Evolutionary conservation across 345 rosid species (phyloP).

Genomic region (Limnanthes douglasii): DNA sequence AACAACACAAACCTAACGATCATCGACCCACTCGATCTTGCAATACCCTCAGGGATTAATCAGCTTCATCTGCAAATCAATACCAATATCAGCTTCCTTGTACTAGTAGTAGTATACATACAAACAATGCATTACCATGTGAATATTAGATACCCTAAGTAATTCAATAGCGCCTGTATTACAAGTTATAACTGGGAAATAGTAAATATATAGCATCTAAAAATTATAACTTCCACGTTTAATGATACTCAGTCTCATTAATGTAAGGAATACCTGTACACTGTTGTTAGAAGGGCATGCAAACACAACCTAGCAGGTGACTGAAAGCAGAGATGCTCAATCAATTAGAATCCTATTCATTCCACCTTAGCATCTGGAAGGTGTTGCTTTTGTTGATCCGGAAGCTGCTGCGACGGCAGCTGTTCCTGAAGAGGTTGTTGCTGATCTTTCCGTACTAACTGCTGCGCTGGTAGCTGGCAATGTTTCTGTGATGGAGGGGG

Average conservation of each 20-base stretch:
- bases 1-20: conserved; percentile 7
- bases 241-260: no score
- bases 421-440: conserved; percentile 16
- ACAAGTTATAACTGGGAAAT: no score
- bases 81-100: no score
- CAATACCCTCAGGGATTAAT: conserved; percentile 10
- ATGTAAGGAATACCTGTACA: conserved; percentile 68
- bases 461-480: conserved; percentile 37
- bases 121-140: no score
- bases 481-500: conserved; percentile 34
- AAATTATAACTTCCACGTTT: no score
- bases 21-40: conserved; percentile 9
- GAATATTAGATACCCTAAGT: no score
- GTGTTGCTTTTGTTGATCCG: conserved; percentile 48
- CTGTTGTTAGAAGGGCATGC: conserved; percentile 42
- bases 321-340: conserved; percentile 28
- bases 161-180: no score
- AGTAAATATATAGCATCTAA: no score
- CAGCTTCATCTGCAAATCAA: conserved; percentile 25
- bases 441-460: conserved; percentile 15
- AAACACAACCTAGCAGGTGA: conserved; percentile 31
- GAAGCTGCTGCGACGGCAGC: conserved; percentile 24
- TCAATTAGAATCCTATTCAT: conserved; percentile 30
- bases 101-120: no score
- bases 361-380: conserved; percentile 47